phyloP scores from a whole-genome alignment of 2,329 filamentous ascomycete species.

The Hypoxylon sp. region DNA sequence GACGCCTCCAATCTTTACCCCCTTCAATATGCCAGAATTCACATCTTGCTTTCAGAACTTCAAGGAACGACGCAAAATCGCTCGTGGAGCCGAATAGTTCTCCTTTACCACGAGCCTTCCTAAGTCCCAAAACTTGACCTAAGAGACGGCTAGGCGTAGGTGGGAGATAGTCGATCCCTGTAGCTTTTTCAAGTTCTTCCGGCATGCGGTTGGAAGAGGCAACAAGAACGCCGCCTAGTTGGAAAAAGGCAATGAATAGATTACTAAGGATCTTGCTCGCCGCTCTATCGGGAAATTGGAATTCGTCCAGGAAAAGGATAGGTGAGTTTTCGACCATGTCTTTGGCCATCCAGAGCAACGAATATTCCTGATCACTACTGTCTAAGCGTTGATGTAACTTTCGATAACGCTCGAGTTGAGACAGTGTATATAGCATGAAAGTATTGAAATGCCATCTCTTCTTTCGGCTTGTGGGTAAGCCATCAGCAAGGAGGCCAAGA shows the following conservation, averaged over 20 bases:
- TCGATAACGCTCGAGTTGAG: constrained; percentile 77
- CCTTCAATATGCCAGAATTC: constrained; percentile 90
- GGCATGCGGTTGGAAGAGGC: constrained; percentile 88
- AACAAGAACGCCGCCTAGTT: constrained; percentile 83
- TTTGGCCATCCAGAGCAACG: constrained; percentile 79
- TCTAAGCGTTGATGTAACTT: constrained; percentile 52
- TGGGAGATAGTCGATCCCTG: constrained; percentile 76
- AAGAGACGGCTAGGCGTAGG: constrained; percentile 66
- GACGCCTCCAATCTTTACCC: constrained; percentile 77
- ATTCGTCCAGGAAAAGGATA: constrained; percentile 86
- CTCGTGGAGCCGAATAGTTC: constrained; percentile 73
- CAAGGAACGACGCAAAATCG: constrained; percentile 82
- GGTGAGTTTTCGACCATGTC: constrained; percentile 82
- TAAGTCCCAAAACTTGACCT: constrained; percentile 63
- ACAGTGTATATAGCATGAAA: constrained; percentile 85
- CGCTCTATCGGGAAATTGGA: constrained; percentile 84
- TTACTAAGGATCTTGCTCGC: constrained; percentile 85
- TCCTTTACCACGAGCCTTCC: constrained; percentile 57
- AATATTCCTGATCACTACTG: constrained; percentile 68
- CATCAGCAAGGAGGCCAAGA: constrained; percentile 84
- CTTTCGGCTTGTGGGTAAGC: constrained; percentile 80
- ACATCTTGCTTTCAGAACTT: constrained; percentile 82
- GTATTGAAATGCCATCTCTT: constrained; percentile 86
- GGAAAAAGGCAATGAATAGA: constrained; percentile 84
- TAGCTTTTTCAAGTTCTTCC: constrained; percentile 82